Base-by-base conservation (phyloP, 805 yeast genomes). In the Jamesozyma rosinii region DNA sequence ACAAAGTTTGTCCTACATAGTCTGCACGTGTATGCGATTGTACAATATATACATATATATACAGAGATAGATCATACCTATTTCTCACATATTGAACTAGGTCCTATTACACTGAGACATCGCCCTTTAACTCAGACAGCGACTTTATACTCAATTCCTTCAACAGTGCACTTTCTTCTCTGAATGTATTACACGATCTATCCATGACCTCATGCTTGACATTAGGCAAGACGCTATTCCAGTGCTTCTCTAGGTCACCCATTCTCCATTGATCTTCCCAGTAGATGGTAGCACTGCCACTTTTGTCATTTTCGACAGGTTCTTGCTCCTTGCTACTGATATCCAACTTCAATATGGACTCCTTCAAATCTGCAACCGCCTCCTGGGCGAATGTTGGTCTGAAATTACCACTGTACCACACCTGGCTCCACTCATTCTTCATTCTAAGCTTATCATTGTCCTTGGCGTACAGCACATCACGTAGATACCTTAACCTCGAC, bases 251-350 rank as follows among this genome's bases (percentile, higher is more conserved):
- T 18, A 49, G 40, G 41, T 77, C 88, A 38, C 97, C 97, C 65
- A 77, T 78, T 63, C 95, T 75, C 94, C 95, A 88, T 42, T 76
- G 68, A 51, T 79, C 77, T 54, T 87, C 96, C 97, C 97, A 89
- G 53, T 70, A 72, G 20, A 87, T 68, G 37, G 68, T 74, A 32
- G 81, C 68, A 44, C 49, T 35, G 39, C 47, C 35, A 48, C 42
- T 40, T 69, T 70, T 48, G 24, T 31, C 37, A 3, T 80, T 70
- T 33, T n/a, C 35, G 8, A 18, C 8, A 15, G 6, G 6, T 15
- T n/a, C 19, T n/a, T 9, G 26, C 8, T 18, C 20, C 17, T 6
- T 11, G 4, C 17, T 32, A 19, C 14, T 20, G 11, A 18, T 18
- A 31, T 22, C 21, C 18, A 60, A 48, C 39, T 55, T 53, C 14